Percentiles rank a stretch among this genome's conserved stretches.
These are phyloP conservation scores for Pichia phayaonensis DNA, from an alignment of 805 yeast genomes.

Conservation along the genomic window DNA sequence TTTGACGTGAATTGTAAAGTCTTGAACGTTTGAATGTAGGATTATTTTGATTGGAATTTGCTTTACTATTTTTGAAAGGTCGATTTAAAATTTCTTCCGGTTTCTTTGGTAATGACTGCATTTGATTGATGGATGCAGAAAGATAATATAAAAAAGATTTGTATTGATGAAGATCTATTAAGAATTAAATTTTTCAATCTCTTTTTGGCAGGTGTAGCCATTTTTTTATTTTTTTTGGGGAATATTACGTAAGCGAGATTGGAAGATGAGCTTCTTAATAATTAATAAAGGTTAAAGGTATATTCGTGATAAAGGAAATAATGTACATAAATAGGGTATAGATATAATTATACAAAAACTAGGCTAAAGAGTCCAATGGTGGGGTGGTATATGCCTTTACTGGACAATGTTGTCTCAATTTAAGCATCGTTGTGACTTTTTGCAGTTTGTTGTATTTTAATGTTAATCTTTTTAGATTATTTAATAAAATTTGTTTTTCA, in stretches of 20 bases:
- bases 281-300: background rate
- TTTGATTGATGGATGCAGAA: background rate
- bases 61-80: background rate
- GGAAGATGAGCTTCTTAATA: too few species aligned
- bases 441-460: slow-evolving; percentile 13
- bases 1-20: slow-evolving; percentile 30
- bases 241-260: background rate
- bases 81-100: background rate
- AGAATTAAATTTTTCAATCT: background rate
- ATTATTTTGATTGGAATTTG: background rate
- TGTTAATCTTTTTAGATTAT: background rate
- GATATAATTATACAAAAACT: background rate
- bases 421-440: slow-evolving; percentile 18
- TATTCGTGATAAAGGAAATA: background rate
- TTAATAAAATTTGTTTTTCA: background rate
- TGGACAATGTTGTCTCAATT: slow-evolving; percentile 8
- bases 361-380: background rate
- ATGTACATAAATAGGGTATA: background rate
- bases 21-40: slow-evolving; percentile 20
- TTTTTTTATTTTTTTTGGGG: too few species aligned
- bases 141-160: background rate
- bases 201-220: too few species aligned
- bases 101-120: background rate
- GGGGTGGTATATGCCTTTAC: slow-evolving; percentile 8
- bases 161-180: too few species aligned